phyloP scores from a whole-genome alignment of 140 eudicot species.

The Eryngium alpinum region DNA sequence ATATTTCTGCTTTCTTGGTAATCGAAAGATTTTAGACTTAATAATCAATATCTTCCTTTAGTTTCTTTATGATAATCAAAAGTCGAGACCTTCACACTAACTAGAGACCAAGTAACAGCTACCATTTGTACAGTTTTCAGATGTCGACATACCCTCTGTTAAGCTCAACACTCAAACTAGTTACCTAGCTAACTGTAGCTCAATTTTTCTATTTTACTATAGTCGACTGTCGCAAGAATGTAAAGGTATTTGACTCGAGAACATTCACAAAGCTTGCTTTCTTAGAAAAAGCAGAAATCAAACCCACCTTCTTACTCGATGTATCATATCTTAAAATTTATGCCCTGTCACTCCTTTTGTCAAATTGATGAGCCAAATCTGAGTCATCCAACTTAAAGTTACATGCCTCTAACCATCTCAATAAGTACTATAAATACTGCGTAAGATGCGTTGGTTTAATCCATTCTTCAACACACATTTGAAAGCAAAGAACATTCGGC shows the following conservation, averaged over 20 bases:
- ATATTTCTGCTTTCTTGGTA: too few relatives aligned
- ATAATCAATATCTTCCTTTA: too few relatives aligned
- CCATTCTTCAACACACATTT: neutral
- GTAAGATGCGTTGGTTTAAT: neutral
- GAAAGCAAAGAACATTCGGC: neutral
- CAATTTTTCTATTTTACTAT: neutral
- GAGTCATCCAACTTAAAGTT: conserved; percentile 8
- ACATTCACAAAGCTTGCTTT: neutral
- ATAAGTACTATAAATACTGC: neutral
- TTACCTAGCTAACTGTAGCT: neutral
- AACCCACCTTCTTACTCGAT: neutral
- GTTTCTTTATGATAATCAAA: too few relatives aligned
- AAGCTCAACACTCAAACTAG: neutral
- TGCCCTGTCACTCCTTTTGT: neutral
- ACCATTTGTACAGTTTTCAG: too few relatives aligned
- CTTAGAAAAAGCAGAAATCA: conserved; percentile 1
- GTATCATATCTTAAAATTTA: neutral
- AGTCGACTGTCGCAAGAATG: neutral
- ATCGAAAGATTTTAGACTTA: too few relatives aligned
- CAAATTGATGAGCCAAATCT: neutral
- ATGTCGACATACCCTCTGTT: too few relatives aligned
- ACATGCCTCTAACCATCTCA: neutral
- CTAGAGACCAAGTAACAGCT: too few relatives aligned
- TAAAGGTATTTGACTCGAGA: neutral
- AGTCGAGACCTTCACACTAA: too few relatives aligned